A percentile compares a stretch with the other conserved stretches of the same genome.
Conservation (phyloP, 495 filamentous ascomycete genomes). For the Aspergillus leporis region DNA sequence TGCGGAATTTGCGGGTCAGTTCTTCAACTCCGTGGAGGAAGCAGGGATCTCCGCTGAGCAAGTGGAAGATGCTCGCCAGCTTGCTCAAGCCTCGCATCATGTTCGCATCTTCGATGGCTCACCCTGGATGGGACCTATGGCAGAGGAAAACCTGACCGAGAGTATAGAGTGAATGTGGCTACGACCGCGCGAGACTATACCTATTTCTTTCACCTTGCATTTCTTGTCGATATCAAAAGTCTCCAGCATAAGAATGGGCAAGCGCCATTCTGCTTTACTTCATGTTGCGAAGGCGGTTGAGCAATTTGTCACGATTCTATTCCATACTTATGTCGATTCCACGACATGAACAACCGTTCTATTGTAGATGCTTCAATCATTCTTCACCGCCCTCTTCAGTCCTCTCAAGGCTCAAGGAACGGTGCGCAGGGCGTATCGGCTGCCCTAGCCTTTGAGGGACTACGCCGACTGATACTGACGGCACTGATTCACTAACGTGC, state of each 20-base stretch:
- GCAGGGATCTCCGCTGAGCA: constrained; percentile 1
- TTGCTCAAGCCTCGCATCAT: background rate
- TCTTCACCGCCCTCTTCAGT: background rate
- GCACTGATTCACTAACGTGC: background rate
- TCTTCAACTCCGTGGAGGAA: constrained; percentile 36
- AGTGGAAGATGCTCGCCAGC: constrained; percentile 8
- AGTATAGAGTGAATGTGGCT: background rate
- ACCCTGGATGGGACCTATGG: background rate
- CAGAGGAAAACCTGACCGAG: background rate
- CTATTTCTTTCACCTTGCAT: background rate
- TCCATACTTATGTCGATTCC: background rate
- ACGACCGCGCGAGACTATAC: background rate
- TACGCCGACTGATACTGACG: background rate
- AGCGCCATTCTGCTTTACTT: background rate
- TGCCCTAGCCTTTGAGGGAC: background rate
- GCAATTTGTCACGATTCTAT: background rate
- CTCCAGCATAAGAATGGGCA: background rate
- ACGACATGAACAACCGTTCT: no score
- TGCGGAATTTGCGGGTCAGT: constrained; percentile 47
- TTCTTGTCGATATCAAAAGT: background rate
- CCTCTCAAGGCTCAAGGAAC: background rate
- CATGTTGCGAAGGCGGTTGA: background rate
- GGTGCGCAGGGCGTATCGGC: background rate
- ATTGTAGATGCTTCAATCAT: no score
- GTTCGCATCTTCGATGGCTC: constrained; percentile 4